Evolutionary conservation across 2,329 filamentous ascomycete genomes (phyloP), one percentile per base, ranked within the genome.

Genomic region (Zymoseptoria brevis): DNA sequence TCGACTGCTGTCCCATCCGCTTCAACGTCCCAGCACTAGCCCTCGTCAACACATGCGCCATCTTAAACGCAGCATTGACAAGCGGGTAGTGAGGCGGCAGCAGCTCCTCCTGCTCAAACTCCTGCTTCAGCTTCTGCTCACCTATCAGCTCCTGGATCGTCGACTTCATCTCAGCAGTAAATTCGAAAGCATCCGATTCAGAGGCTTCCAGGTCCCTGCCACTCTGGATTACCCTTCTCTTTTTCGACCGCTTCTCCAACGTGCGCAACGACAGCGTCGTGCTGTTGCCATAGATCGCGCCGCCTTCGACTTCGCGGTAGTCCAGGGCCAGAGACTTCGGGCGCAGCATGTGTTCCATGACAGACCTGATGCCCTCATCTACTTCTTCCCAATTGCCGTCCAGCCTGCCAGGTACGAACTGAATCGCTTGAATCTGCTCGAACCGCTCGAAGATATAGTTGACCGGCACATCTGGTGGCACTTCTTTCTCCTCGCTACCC

Each of bases 401-500:
- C 7, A 19, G 19, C 13, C 57, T 24, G 11, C 11, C 35, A 2
- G 64, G 57, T 4, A 24, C 41, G 51, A 68, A 67, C 16, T 59
- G 45, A 1, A 63, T 50, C 35, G 29, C 59, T 50, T 67, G 64
- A 5, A 60, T 59, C 41, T 69, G 66, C 63, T 70, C 69, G 41
- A 71, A 67, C 8, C 67, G 60, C 22, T 69, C 68, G 30, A 70
- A 63, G 7, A 69, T 22, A 54, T 72, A 71, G 16, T 56, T 55
- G 16, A 67, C 56, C 2, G 62, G 22, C 5, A 60, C 26, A 26
- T 62, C 62, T 8, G 51, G 35, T 7, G 35, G 13, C 13, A 7
- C 13, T n/a, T 16, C 5, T 4, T 45, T n/a, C 35, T 45, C 4
- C 35, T 45, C 7, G 24, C 24, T 5, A 26, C 24, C 52, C 52